These are phyloP conservation scores for Conticribra guillardii DNA, from an alignment of 108 stramenopile species.

Conservation along the genomic window DNA sequence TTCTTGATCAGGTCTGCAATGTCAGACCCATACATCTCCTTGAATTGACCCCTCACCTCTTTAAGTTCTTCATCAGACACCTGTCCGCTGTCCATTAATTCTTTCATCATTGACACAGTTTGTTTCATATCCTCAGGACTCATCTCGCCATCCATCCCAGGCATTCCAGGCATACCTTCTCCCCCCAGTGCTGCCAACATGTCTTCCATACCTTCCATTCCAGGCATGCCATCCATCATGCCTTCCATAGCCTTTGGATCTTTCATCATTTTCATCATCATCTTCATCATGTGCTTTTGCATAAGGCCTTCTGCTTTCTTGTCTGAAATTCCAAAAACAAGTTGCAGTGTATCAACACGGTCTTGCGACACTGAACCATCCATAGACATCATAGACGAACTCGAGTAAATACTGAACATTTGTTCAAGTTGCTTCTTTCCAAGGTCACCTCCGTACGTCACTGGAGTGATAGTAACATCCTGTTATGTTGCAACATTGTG, in stretches of 20 bases:
- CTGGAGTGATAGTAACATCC: conserved; percentile 77
- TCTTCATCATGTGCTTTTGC: conserved; percentile 88
- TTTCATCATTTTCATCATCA: conserved; percentile 88
- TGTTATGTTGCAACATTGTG: background rate
- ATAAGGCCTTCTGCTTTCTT: conserved; percentile 85
- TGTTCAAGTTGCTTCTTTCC: conserved; percentile 79
- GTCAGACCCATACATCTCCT: conserved; percentile 73
- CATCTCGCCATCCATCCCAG: conserved; percentile 55
- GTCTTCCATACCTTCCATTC: conserved; percentile 82
- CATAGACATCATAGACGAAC: conserved; percentile 68
- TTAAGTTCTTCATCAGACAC: conserved; percentile 67
- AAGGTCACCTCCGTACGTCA: conserved; percentile 82
- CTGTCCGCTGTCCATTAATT: conserved; percentile 76
- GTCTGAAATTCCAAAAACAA: conserved; percentile 77
- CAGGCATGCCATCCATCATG: conserved; percentile 48
- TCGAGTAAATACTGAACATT: conserved; percentile 80
- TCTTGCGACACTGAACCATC: conserved; percentile 39
- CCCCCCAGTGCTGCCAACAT: conserved; percentile 81
- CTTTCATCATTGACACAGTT: conserved; percentile 65
- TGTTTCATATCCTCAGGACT: conserved; percentile 77
- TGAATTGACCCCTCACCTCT: conserved; percentile 75
- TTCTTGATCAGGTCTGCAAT: conserved; percentile 78
- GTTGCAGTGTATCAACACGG: conserved; percentile 72
- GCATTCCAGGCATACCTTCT: conserved; percentile 57
- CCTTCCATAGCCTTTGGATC: conserved; percentile 50